Base-by-base conservation (phyloP, 2,329 filamentous ascomycete species). In the Pseudogymnoascus sp. region DNA sequence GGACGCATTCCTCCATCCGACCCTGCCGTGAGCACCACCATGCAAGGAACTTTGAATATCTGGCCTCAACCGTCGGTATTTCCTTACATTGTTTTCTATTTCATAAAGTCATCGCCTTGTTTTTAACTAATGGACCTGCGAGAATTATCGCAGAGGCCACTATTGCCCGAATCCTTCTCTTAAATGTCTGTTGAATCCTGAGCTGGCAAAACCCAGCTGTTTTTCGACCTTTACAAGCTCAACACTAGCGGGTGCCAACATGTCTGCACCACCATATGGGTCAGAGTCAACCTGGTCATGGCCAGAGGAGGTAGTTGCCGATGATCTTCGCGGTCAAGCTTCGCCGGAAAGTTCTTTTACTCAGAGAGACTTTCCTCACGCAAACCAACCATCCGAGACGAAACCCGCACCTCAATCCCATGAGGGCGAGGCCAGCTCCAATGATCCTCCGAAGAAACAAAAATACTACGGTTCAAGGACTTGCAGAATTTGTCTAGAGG, bases 401-500 rank as follows among this genome's bases (percentile, higher is more conserved):
- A 66, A 69, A 63, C 67, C 66, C 59, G 65, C 67, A 63, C 62
- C 65, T 21, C 70, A 65, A 42, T 69, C 65, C 47, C 69, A 70
- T 50, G 35, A 66, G 14, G 56, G 63, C 8, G 40, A 66, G 4
- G 40, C 59, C 67, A 69, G 62, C 73, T 72, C 53, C 16, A 59
- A 21, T 35, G 65, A 63, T 35, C 65, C 66, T 40, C 69, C 67
- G 25, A 71, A 70, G 61, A 69, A 71, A 16, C 70, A 73, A 63
- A 78, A 70, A 60, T 82, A 84, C 66, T 93, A 90, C 74, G 83
- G 84, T 38, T 82, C 89, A 25, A 83, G 91, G 67, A 89, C 85
- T 65, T 97, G 93, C 75, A 88, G 93, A 64, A 97, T 97, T 67
- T 97, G 93, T 73, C 80, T 96, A 42, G 93, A 97, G 53, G 79